Evolutionary conservation across 371 early-diverging fungal genomes (phyloP), one percentile per base, ranked within the genome.

Genomic region (Rhizopus arrhizus): DNA sequence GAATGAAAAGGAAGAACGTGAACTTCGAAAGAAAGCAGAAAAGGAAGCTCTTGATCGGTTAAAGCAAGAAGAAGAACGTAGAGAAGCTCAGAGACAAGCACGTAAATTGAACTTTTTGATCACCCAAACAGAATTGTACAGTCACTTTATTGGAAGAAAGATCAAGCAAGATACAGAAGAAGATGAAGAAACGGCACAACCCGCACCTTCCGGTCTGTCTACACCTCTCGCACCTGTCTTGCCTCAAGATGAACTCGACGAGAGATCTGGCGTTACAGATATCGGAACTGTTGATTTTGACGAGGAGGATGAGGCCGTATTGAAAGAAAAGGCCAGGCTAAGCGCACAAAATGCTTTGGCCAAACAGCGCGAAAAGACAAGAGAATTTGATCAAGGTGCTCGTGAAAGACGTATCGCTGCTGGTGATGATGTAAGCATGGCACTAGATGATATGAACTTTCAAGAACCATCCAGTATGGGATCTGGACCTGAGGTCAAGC

Each of bases 61-160:
- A 56, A 84, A 88, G 49, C 86, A 85, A 33, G 95, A 97, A 67
- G 95, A 95, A 72, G 97, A 97, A 68, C 79, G 85, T 40, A 87
- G 95, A 50, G 98, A 99, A 75, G 89, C 88, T 11, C 80, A 87
- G 48, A 84, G 97, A 56, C 97, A 98, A 72, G 91, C 90, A 5
- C 87, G 94, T 62, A 99, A 99, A 74, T 88, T 99, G 53, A 93
- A 97, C 70, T 98, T 97, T 69, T 83, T 99, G 61, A 91, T 98
- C 57, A 93, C 92, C 0, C 98, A 99, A 73, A 98, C 98, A 5
- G 98, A 99, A 68, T 81, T 98, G 3, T 99, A 95, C 81, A 91
- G 95, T 62, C 96, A 97, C 77, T 99, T 98, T 81, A 89, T 98
- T 57, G 91, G 91, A 42, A 86, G 89, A 57, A 93, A 93, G 70